These are phyloP conservation scores for Pythium monospermum DNA, from an alignment of 352 stramenopile genomes.

Conservation along the genomic window DNA sequence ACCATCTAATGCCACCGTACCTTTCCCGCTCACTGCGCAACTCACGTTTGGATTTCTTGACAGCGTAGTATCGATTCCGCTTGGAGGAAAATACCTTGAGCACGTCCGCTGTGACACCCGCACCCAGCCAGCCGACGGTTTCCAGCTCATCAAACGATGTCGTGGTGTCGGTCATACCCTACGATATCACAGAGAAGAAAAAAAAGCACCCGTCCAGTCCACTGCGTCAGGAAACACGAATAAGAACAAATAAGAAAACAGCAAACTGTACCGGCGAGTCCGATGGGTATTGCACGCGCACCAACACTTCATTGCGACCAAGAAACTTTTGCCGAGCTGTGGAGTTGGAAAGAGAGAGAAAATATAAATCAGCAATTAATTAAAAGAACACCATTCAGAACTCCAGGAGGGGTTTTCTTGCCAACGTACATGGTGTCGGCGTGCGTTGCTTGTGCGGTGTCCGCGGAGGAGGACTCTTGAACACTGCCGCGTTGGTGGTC, in stretches of 20 bases:
- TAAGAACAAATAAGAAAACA: background rate
- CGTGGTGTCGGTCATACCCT: no score
- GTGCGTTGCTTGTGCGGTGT: conserved; percentile 20
- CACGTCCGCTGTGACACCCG: conserved; percentile 68
- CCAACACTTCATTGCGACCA: conserved; percentile 17
- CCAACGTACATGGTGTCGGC: conserved; percentile 23
- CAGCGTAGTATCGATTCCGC: conserved; percentile 38
- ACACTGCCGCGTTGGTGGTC: conserved; percentile 6
- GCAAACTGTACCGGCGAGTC: conserved; percentile 13
- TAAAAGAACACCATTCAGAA: no score
- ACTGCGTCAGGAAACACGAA: no score
- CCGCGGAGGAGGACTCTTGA: conserved; percentile 21
- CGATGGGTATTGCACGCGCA: conserved; percentile 13
- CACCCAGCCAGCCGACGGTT: conserved; percentile 52
- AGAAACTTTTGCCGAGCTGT: conserved; percentile 20
- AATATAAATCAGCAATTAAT: no score
- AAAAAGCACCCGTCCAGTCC: no score
- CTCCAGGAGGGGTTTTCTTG: background rate
- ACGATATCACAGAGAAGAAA: no score
- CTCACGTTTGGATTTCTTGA: conserved; percentile 81
- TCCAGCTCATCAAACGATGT: conserved; percentile 46
- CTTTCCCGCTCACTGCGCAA: conserved; percentile 67
- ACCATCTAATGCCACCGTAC: background rate
- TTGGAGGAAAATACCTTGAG: conserved; percentile 37
- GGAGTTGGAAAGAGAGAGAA: no score